Evolutionary conservation across 441 rosid species (phyloP).

Genomic region (Omphalea diandra): DNA sequence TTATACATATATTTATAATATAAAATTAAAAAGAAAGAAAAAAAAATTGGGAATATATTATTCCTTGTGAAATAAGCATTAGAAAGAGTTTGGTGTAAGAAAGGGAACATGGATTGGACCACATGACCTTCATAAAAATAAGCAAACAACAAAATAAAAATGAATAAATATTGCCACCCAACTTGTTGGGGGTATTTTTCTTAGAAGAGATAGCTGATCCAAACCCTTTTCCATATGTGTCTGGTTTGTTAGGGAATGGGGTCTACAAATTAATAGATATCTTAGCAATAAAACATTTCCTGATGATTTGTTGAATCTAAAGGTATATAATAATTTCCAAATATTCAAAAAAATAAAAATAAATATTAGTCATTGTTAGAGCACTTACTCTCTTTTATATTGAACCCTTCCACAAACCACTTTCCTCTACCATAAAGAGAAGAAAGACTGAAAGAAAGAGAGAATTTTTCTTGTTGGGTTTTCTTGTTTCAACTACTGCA

Average conservation of each 20-base stretch:
- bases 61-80: slow-evolving; percentile 43
- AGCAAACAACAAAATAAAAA: slow-evolving; percentile 27
- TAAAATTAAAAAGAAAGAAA: neutral
- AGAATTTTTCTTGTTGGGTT: slow-evolving; percentile 8
- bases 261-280: slow-evolving; percentile 28
- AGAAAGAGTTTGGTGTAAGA: slow-evolving; percentile 29
- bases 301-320: slow-evolving; percentile 16
- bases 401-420: slow-evolving; percentile 30
- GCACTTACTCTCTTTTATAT: slow-evolving; percentile 49
- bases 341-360: neutral
- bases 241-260: slow-evolving; percentile 43
- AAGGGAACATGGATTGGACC: slow-evolving; percentile 62
- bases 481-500: slow-evolving; percentile 22
- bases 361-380: slow-evolving; percentile 29
- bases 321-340: neutral
- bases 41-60: slow-evolving; percentile 20
- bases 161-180: slow-evolving; percentile 51
- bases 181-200: slow-evolving; percentile 66
- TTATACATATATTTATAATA: no score
- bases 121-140: slow-evolving; percentile 40
- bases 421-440: slow-evolving; percentile 30
- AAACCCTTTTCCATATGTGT: slow-evolving; percentile 44
- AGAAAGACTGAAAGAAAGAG: slow-evolving; percentile 20
- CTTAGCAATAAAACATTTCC: slow-evolving; percentile 9
- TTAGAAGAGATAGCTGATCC: slow-evolving; percentile 47